Conservation (phyloP, 2,329 filamentous ascomycete species). For the Ophiostoma triangulosporum region DNA sequence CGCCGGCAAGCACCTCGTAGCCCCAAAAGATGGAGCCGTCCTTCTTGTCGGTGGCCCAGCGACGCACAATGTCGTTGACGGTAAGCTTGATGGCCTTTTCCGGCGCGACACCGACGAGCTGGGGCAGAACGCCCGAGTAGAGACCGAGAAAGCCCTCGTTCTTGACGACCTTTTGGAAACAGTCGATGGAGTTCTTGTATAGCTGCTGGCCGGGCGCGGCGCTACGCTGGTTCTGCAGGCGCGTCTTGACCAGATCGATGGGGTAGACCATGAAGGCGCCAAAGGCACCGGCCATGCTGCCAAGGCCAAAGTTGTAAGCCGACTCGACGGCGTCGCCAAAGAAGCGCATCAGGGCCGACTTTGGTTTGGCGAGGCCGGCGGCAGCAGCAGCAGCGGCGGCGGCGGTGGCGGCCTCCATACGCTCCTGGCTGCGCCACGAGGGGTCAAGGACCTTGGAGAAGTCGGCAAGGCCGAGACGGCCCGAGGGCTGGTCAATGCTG, state of each 20-base stretch:
- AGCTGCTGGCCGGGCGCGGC: conserved; percentile 70
- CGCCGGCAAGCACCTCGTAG: conserved; percentile 77
- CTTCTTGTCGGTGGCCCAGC: conserved; percentile 52
- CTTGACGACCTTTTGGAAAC: conserved; percentile 78
- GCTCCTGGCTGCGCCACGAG: conserved; percentile 63
- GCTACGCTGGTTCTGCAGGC: conserved; percentile 92
- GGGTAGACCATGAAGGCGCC: conserved; percentile 99
- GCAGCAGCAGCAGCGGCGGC: neutral
- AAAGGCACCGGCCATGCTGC: conserved; percentile 85
- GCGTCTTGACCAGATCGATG: conserved; percentile 95
- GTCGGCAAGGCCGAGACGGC: conserved; percentile 65
- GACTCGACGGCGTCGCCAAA: conserved; percentile 59
- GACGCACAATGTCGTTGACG: conserved; percentile 85
- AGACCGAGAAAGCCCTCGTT: conserved; percentile 85
- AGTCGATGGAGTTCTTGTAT: conserved; percentile 97
- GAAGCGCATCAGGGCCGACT: conserved; percentile 41
- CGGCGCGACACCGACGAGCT: conserved; percentile 93
- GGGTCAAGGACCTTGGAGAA: conserved; percentile 93
- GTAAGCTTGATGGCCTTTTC: conserved; percentile 99
- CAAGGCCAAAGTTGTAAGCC: conserved; percentile 78
- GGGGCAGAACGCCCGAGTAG: conserved; percentile 88
- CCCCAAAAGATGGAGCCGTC: conserved; percentile 58
- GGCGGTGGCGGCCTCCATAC: conserved; percentile 12
- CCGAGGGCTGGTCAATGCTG: conserved; percentile 73
- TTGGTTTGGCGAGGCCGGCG: conserved; percentile 18